Evolutionary conservation across 1,139 yeast species (phyloP).

Genomic region (Komagataea norvegica): DNA sequence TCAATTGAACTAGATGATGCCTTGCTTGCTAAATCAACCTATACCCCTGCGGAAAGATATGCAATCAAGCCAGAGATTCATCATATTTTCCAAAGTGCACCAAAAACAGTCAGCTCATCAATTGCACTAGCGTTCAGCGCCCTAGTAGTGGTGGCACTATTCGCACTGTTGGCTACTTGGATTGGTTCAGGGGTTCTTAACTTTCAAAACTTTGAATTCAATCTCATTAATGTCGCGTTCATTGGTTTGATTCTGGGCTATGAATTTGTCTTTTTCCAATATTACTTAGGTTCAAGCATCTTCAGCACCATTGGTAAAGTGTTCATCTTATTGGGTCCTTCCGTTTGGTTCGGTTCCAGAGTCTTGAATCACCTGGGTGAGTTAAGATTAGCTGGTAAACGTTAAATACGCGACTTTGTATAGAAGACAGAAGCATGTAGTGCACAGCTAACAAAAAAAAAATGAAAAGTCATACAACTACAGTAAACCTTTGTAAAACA

Average conservation of each 20-base stretch:
- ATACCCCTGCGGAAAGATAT: constrained; percentile 37
- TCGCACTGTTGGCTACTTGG: constrained; percentile 49
- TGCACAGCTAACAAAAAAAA: not conserved
- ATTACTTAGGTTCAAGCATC: constrained; percentile 67
- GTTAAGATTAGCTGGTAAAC: constrained; percentile 26
- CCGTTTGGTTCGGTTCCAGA: constrained; percentile 65
- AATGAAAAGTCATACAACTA: not conserved
- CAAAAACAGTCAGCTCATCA: constrained; percentile 48
- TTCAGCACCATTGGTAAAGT: constrained; percentile 60
- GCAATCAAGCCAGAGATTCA: constrained; percentile 61
- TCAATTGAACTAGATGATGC: constrained; percentile 17
- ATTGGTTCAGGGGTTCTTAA: constrained; percentile 40
- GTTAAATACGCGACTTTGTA: constrained; percentile 17
- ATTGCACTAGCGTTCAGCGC: constrained; percentile 53
- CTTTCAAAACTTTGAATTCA: constrained; percentile 33
- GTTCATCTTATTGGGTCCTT: constrained; percentile 48
- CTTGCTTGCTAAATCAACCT: constrained; percentile 17
- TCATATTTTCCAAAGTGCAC: constrained; percentile 59
- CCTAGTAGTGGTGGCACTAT: constrained; percentile 38
- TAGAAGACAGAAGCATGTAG: not conserved
- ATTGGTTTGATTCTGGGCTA: constrained; percentile 50
- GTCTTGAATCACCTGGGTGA: constrained; percentile 41
- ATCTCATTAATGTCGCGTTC: constrained; percentile 24
- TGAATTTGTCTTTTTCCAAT: constrained; percentile 60
- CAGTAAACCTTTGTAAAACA: not conserved